phyloP scores from a whole-genome alignment of 1,139 yeast species.

The Taiozyma sp. region DNA sequence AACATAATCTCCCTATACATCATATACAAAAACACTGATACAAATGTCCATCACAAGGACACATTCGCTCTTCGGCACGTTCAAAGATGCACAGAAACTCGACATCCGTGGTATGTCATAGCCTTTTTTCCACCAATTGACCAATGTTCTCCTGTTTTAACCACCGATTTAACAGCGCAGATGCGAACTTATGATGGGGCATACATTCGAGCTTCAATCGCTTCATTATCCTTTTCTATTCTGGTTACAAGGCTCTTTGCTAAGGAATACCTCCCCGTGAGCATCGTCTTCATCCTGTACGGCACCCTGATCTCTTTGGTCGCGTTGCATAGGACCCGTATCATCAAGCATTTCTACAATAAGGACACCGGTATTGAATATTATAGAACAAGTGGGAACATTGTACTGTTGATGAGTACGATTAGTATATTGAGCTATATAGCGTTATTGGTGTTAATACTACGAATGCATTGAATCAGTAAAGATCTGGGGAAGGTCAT shows the following conservation, averaged over 20 bases:
- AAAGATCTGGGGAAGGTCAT: background rate
- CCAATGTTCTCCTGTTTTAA: too few species aligned
- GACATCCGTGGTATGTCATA: slow-evolving; percentile 18
- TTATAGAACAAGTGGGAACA: slow-evolving; percentile 22
- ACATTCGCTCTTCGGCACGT: slow-evolving; percentile 8
- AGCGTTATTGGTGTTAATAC: slow-evolving; percentile 14
- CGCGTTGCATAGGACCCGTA: slow-evolving; percentile 11
- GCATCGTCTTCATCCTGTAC: slow-evolving; percentile 18
- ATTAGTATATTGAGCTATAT: slow-evolving; percentile 14
- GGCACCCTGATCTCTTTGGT: slow-evolving; percentile 17
- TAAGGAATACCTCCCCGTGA: slow-evolving; percentile 18
- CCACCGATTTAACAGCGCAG: slow-evolving; percentile 20
- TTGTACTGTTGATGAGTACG: slow-evolving; percentile 12
- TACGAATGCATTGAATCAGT: slow-evolving; percentile 8
- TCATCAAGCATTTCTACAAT: slow-evolving; percentile 5
- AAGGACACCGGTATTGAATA: slow-evolving; percentile 4
- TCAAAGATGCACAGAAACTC: slow-evolving; percentile 12
- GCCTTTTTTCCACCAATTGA: too few species aligned
- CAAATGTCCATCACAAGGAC: background rate
- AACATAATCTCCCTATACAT: too few species aligned
- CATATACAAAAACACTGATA: background rate
- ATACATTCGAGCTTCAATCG: slow-evolving; percentile 20
- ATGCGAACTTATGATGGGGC: slow-evolving; percentile 24
- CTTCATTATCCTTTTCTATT: slow-evolving; percentile 18
- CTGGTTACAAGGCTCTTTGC: slow-evolving; percentile 20